Percentiles rank a stretch among this genome's conserved stretches.
Evolutionary conservation across 257 asterid genomes (phyloP).

Genomic region (Fraxinus quadrangulata): DNA sequence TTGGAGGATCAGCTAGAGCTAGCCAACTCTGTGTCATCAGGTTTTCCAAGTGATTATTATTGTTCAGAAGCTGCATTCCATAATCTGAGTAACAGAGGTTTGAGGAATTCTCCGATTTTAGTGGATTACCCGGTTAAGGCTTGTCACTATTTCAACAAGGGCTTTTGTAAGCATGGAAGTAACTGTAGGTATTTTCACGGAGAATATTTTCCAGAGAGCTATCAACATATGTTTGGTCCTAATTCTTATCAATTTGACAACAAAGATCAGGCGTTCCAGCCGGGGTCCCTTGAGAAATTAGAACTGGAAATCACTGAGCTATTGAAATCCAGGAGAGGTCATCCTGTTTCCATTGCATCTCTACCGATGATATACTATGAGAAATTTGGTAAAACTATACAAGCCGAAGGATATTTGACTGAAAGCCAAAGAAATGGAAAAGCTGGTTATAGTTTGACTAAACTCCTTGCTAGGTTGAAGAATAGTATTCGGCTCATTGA

Average conservation of each 20-base stretch:
- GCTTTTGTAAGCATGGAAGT: slow-evolving; percentile 83
- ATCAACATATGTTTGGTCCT: slow-evolving; percentile 38
- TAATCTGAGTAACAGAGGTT: slow-evolving; percentile 42
- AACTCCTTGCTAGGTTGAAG: slow-evolving; percentile 73
- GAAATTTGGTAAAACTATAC: slow-evolving; percentile 64
- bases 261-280: slow-evolving; percentile 56
- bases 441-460: slow-evolving; percentile 83
- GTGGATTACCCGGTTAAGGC: slow-evolving; percentile 54
- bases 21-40: slow-evolving; percentile 26
- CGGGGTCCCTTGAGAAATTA: slow-evolving; percentile 65
- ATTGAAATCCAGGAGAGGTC: slow-evolving; percentile 62
- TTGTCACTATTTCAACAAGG: slow-evolving; percentile 78
- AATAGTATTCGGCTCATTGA: slow-evolving; percentile 70
- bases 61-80: slow-evolving; percentile 44
- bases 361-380: slow-evolving; percentile 78
- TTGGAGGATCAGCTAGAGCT: slow-evolving; percentile 45
- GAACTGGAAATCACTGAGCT: slow-evolving; percentile 72
- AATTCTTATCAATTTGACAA: slow-evolving; percentile 38
- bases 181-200: slow-evolving; percentile 77
- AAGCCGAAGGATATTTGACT: slow-evolving; percentile 84
- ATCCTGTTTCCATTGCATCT: slow-evolving; percentile 80
- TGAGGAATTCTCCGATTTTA: slow-evolving; percentile 36
- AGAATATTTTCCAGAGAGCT: slow-evolving; percentile 43
- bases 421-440: slow-evolving; percentile 93
- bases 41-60: slow-evolving; percentile 38